A percentile compares a stretch with the other conserved stretches of the same genome.
phyloP scores from a whole-genome alignment of 2,329 filamentous ascomycete genomes.

The Neophaeococcomyces mojaviensis region DNA sequence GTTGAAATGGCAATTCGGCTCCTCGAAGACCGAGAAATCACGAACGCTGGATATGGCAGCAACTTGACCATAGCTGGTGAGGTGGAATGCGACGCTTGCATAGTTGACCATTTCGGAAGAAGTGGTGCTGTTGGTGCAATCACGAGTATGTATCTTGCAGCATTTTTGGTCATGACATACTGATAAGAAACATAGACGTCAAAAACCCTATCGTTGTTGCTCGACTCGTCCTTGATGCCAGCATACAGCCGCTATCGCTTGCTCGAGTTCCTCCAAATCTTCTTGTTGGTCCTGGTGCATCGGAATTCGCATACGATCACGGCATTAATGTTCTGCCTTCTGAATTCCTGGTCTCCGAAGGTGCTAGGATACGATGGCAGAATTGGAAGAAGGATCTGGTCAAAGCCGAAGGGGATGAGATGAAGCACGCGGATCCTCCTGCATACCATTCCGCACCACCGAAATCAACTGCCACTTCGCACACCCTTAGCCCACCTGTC shows the following conservation, averaged over 20 bases:
- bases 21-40: conserved; percentile 90
- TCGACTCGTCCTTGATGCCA: conserved; percentile 70
- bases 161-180: conserved; percentile 18
- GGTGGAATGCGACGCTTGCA: conserved; percentile 89
- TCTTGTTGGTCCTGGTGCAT: conserved; percentile 77
- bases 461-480: neutral
- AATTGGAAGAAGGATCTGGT: conserved; percentile 69
- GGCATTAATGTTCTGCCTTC: conserved; percentile 67
- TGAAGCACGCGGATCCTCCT: conserved; percentile 16
- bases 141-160: conserved; percentile 54
- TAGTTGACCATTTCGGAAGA: conserved; percentile 83
- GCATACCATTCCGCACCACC: conserved; percentile 1
- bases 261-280: conserved; percentile 88
- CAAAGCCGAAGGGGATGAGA: conserved; percentile 43
- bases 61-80: conserved; percentile 84
- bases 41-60: conserved; percentile 92
- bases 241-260: conserved; percentile 69
- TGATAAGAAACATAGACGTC: conserved; percentile 54
- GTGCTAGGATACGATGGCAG: conserved; percentile 68
- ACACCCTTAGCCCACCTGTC: conserved; percentile 5
- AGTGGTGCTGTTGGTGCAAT: conserved; percentile 92
- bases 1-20: conserved; percentile 81
- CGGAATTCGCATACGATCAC: conserved; percentile 73
- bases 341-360: conserved; percentile 70
- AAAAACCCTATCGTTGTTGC: conserved; percentile 88